Evolutionary conservation across 352 stramenopile species (phyloP).

Genomic region (Globisporangium cylindrosporum): DNA sequence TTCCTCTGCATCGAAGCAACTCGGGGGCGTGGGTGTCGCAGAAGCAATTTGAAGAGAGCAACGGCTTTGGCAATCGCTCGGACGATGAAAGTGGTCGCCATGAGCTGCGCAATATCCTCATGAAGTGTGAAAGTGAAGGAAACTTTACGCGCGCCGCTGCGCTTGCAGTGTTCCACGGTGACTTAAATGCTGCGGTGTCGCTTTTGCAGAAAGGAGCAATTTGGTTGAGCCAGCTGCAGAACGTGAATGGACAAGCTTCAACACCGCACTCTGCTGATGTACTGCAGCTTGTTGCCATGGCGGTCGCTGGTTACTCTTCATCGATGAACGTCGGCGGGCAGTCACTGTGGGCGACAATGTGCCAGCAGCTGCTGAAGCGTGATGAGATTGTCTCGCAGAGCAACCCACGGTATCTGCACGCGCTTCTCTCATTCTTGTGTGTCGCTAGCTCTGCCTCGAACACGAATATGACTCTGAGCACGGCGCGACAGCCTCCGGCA

Average conservation of each 20-base stretch:
- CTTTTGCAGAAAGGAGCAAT: slow-evolving; percentile 72
- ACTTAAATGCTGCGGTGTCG: slow-evolving; percentile 61
- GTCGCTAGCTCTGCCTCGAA: slow-evolving; percentile 34
- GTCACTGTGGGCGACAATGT: slow-evolving; percentile 77
- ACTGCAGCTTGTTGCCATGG: slow-evolving; percentile 88
- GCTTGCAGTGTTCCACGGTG: slow-evolving; percentile 82
- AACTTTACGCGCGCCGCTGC: slow-evolving; percentile 69
- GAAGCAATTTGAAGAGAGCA: slow-evolving; percentile 56
- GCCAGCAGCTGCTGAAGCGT: slow-evolving; percentile 70
- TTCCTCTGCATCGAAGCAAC: slow-evolving; percentile 51
- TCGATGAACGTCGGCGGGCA: slow-evolving; percentile 36
- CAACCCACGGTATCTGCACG: slow-evolving; percentile 78
- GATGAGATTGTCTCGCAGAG: slow-evolving; percentile 63
- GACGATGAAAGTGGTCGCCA: slow-evolving; percentile 49
- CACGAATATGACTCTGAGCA: slow-evolving; percentile 21
- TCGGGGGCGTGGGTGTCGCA: slow-evolving; percentile 64
- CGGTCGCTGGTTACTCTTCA: slow-evolving; percentile 76
- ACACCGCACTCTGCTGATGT: slow-evolving; percentile 64
- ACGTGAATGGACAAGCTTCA: slow-evolving; percentile 23
- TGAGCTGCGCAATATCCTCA: slow-evolving; percentile 59
- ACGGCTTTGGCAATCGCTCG: slow-evolving; percentile 42
- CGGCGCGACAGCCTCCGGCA: slow-evolving; percentile 23
- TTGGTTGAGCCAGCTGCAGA: slow-evolving; percentile 57
- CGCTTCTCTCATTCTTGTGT: slow-evolving; percentile 75
- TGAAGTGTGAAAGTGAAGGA: slow-evolving; percentile 54